Base-by-base conservation (phyloP, 176 grass and related monocot genomes). In the Microstegium vimineum region DNA sequence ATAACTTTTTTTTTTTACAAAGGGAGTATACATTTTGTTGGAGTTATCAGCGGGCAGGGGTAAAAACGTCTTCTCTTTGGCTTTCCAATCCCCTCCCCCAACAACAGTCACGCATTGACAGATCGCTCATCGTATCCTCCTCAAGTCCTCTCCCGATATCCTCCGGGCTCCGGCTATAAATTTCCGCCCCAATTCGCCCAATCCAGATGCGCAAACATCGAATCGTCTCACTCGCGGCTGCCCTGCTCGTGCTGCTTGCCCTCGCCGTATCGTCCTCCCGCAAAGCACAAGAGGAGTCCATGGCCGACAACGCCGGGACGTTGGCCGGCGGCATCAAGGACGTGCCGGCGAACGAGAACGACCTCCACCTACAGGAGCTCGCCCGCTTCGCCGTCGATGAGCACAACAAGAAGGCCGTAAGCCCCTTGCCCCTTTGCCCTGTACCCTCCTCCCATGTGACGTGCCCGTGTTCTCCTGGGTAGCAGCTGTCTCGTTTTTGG, bases 391-490 rank as follows among this genome's bases (percentile, higher is more conserved):
- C 94, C 22, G 80, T 97, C 75, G n/a, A 81, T 4, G 87, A 97
- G 86, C 87, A 97, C 80, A 94, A 97, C 91, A 94, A 97, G 43
- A 94, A 85, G 70, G 43, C 94, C 43, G 94, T 97, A 62, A 92
- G 86, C 2, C 32, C 45, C 57, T 27, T 46, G 0, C 18, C 16
- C 12, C 5, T 31, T 30, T 20, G 1, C 10, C 12, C 16, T 30
- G 26, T 2, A n/a, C 20, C 40, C 6, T 37, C 64, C 26, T 71
- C 15, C n/a, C n/a, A n/a, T 33, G 16, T 9, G 43, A 36, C 12
- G 32, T 16, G 46, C 52, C 66, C 36, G 60, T 15, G 36, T 67
- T 68, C 16, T 3, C 20, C 7, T 23, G 23, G 33, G 20, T 41
- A 17, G 20, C 28, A 30, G 15, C 8, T 5, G 36, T 1, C 3